A percentile compares a stretch with the other conserved stretches of the same genome.
These are phyloP conservation scores for Colletotrichum sp. DNA, from an alignment of 2,329 filamentous ascomycete species.

Conservation along the genomic window DNA sequence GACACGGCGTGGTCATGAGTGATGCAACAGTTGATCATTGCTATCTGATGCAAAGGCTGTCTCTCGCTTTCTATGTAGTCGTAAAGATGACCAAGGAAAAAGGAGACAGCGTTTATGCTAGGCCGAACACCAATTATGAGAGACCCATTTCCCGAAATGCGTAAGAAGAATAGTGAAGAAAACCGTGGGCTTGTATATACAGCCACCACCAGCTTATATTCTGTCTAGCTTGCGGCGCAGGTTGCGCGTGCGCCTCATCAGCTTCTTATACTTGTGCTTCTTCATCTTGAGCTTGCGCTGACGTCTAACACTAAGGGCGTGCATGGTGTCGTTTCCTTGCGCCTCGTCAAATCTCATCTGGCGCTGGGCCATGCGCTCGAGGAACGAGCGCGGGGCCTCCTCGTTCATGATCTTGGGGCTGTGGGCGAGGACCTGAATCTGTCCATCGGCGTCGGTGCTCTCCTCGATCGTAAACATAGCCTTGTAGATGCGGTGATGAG, in stretches of 20 bases:
- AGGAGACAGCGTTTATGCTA: conserved; percentile 6
- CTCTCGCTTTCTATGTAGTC: conserved; percentile 16
- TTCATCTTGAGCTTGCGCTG: conserved; percentile 98
- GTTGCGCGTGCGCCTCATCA: conserved; percentile 91
- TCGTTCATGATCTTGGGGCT: conserved; percentile 63
- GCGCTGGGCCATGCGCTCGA: conserved; percentile 72
- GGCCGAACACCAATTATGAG: conserved; percentile 17
- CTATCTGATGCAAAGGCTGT: conserved; percentile 20
- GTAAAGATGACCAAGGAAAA: neutral
- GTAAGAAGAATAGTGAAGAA: conserved; percentile 19
- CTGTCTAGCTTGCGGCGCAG: conserved; percentile 84
- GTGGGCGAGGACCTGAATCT: conserved; percentile 66
- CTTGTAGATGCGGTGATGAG: conserved; percentile 63
- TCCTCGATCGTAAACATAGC: conserved; percentile 72
- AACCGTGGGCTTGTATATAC: conserved; percentile 28
- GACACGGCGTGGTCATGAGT: conserved; percentile 2
- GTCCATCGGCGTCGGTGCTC: conserved; percentile 63
- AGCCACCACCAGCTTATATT: conserved; percentile 44
- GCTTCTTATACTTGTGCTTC: conserved; percentile 99
- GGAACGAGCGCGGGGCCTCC: conserved; percentile 59
- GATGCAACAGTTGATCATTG: conserved; percentile 19
- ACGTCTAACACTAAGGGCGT: conserved; percentile 87
- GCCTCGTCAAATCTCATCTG: conserved; percentile 65
- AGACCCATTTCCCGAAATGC: conserved; percentile 21
- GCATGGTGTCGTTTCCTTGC: conserved; percentile 62